These are phyloP conservation scores for Leishmania amazonensis DNA, from an alignment of 208 protist species.

Conservation along the genomic window DNA sequence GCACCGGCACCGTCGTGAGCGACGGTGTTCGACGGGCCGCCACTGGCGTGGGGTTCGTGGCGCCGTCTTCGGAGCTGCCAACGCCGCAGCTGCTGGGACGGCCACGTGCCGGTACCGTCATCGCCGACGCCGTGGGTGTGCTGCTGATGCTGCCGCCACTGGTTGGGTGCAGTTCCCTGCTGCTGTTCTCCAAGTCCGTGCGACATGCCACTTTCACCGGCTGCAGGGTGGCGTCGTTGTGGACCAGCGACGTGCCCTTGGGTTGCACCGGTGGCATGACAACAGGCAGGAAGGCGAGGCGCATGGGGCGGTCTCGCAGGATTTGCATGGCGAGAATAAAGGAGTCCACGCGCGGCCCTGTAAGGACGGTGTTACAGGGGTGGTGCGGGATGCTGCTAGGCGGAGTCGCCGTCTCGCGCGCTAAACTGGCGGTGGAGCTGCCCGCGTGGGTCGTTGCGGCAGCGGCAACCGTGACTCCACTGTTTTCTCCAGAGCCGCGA, in stretches of 20 bases:
- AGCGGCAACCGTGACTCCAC: not conserved
- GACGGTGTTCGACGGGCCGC: not conserved
- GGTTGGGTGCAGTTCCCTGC: not conserved
- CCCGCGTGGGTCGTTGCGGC: not conserved
- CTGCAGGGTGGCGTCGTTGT: not conserved
- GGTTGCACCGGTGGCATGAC: slow-evolving; percentile 11
- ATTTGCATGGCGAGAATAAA: slow-evolving; percentile 41
- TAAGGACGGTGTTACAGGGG: not conserved
- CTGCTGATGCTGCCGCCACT: not conserved
- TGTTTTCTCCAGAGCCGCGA: too few species aligned
- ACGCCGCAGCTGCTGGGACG: not conserved
- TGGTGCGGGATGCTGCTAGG: slow-evolving; percentile 1
- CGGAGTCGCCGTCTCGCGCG: not conserved
- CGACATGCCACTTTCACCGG: not conserved
- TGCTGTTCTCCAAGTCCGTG: not conserved
- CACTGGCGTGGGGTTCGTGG: not conserved
- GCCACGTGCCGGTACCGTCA: not conserved
- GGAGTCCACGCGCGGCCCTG: slow-evolving; percentile 13
- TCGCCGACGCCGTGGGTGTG: not conserved
- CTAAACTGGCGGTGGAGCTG: not conserved
- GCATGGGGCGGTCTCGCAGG: slow-evolving; percentile 58
- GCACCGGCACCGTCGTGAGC: slow-evolving; percentile 39
- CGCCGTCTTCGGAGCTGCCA: not conserved
- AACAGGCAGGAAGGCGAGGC: slow-evolving; percentile 49
- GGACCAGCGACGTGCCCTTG: not conserved